Evolutionary conservation across 768 basidiomycete species (phyloP).

Genomic region (Rhizopogon vinicolor): DNA sequence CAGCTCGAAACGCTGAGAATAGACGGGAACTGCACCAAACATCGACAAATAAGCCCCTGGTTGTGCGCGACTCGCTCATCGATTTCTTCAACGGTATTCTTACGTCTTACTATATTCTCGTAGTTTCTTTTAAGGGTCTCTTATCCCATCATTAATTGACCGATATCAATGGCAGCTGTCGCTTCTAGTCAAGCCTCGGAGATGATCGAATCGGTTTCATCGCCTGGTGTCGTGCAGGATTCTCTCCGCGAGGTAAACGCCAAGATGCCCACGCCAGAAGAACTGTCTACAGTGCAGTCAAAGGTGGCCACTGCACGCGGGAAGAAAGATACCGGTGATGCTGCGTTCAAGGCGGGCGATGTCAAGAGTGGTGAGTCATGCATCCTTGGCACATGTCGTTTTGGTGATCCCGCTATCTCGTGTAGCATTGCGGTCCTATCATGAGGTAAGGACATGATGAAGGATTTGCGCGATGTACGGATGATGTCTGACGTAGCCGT

Average conservation of each 20-base stretch:
- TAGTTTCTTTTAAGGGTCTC: neutral
- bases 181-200: neutral
- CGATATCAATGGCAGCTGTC: neutral
- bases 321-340: slow-evolving; percentile 64
- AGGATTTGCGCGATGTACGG: neutral
- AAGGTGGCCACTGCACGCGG: slow-evolving; percentile 61
- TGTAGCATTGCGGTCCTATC: slow-evolving; percentile 66
- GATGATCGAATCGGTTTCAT: neutral
- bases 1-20: neutral
- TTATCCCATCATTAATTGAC: neutral
- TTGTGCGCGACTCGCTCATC: neutral
- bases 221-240: slow-evolving; percentile 1
- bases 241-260: slow-evolving; percentile 15
- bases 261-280: slow-evolving; percentile 11
- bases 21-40: neutral
- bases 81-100: neutral
- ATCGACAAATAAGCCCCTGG: neutral
- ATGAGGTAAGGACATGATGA: slow-evolving; percentile 46
- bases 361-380: slow-evolving; percentile 48
- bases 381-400: neutral
- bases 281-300: slow-evolving; percentile 27
- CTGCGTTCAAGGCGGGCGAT: slow-evolving; percentile 65
- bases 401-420: neutral
- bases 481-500: slow-evolving; percentile 5
- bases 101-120: neutral